phyloP scores from a whole-genome alignment of 805 yeast species.

The Sugiyamaella boreocaroliniensis region DNA sequence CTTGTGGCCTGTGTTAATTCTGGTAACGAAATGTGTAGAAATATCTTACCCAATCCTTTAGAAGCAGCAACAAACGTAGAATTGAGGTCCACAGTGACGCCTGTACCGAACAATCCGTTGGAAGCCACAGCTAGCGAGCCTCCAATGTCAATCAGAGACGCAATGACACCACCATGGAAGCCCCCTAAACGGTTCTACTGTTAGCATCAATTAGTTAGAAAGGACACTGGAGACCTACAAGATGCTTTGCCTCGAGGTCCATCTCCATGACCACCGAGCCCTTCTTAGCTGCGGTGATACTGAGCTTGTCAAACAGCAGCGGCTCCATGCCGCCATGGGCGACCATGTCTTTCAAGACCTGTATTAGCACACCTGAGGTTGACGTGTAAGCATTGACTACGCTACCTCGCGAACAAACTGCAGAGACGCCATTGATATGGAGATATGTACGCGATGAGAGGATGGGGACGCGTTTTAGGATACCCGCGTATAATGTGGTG shows the following conservation, averaged over 20 bases:
- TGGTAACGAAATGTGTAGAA: too few relatives aligned
- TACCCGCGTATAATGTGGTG: too few relatives aligned
- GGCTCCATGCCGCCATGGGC: constrained; percentile 29
- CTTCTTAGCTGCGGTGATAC: constrained; percentile 26
- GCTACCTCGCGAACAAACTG: constrained; percentile 4
- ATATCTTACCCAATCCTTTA: constrained; percentile 29
- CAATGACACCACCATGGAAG: constrained; percentile 38
- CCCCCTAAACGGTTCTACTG: constrained; percentile 33
- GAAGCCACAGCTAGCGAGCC: constrained; percentile 40
- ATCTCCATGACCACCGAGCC: constrained; percentile 31
- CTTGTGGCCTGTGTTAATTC: constrained; percentile 12
- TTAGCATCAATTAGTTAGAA: not conserved
- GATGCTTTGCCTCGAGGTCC: constrained; percentile 31
- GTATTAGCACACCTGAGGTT: not conserved
- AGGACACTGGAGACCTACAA: constrained; percentile 20
- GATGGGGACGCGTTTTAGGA: too few relatives aligned
- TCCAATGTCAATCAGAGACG: constrained; percentile 37
- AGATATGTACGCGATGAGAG: not conserved
- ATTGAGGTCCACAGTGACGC: constrained; percentile 38
- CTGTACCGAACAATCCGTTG: constrained; percentile 37
- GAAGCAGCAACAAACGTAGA: constrained; percentile 35
- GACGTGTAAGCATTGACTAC: not conserved
- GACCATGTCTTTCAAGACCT: constrained; percentile 29
- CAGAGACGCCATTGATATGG: constrained; percentile 6
- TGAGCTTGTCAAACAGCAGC: constrained; percentile 24